Evolutionary conservation across 768 basidiomycete genomes (phyloP).

Genomic region (Auriscalpium microsporum): DNA sequence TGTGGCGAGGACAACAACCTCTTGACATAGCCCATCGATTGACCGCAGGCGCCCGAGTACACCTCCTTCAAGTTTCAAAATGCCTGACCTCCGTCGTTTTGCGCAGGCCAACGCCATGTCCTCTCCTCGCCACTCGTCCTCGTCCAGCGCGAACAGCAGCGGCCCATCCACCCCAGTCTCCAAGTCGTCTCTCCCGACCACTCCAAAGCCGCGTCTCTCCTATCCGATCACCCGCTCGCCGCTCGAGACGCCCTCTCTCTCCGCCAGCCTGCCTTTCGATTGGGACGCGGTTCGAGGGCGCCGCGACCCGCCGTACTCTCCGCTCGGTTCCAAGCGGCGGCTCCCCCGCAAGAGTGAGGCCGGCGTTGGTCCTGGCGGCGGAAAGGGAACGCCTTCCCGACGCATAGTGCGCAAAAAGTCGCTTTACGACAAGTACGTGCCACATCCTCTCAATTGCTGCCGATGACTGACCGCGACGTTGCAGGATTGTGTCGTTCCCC

Average conservation of each 20-base stretch:
- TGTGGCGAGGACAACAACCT: background rate
- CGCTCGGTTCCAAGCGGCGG: conserved; percentile 42
- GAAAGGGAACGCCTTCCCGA: conserved; percentile 34
- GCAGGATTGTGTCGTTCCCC: conserved; percentile 56
- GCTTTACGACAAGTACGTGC: conserved; percentile 48
- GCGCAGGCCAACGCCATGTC: conserved; percentile 37
- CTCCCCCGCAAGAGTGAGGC: conserved; percentile 29
- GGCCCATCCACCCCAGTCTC: conserved; percentile 26
- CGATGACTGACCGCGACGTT: background rate
- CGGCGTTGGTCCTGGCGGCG: conserved; percentile 11
- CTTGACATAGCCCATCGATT: no score
- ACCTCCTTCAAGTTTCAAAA: conserved; percentile 14
- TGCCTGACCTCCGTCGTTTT: conserved; percentile 47
- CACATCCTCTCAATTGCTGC: background rate
- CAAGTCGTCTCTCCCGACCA: conserved; percentile 23
- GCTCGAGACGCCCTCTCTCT: conserved; percentile 61
- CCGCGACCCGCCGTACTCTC: conserved; percentile 64
- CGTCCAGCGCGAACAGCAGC: conserved; percentile 9
- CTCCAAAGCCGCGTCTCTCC: conserved; percentile 34
- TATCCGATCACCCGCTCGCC: conserved; percentile 51
- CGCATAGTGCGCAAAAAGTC: conserved; percentile 57
- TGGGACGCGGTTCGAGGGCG: conserved; percentile 77
- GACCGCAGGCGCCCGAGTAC: background rate
- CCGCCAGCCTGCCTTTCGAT: conserved; percentile 73
- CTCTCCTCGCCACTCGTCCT: conserved; percentile 28